Percentiles rank a stretch among this genome's conserved stretches.
phyloP scores from a whole-genome alignment of 164 flowering plant species.

The Stephania cephalantha region DNA sequence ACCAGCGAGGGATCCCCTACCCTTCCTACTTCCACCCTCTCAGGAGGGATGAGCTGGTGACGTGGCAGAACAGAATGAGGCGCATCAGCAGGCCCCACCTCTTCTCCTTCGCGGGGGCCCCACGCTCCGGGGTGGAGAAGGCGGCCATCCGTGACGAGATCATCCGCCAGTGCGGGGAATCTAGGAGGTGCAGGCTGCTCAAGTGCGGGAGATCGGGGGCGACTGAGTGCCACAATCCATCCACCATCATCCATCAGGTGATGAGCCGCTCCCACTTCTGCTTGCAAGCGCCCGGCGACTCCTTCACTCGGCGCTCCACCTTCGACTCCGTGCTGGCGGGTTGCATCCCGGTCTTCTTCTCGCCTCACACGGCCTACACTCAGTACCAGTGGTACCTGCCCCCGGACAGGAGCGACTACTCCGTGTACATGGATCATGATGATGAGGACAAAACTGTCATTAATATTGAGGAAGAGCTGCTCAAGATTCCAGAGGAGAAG shows the following conservation, averaged over 20 bases:
- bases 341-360: slow-evolving; percentile 66
- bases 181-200: slow-evolving; percentile 33
- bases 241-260: slow-evolving; percentile 23
- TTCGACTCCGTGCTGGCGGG: slow-evolving; percentile 59
- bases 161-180: slow-evolving; percentile 40
- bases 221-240: slow-evolving; percentile 38
- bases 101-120: slow-evolving; percentile 50
- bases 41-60: slow-evolving; percentile 24
- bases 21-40: slow-evolving; percentile 60
- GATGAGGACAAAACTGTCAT: neutral
- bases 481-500: slow-evolving; percentile 22
- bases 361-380: slow-evolving; percentile 51
- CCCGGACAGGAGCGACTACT: slow-evolving; percentile 26
- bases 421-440: slow-evolving; percentile 37
- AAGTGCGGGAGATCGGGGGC: slow-evolving; percentile 24
- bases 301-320: slow-evolving; percentile 57
- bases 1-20: slow-evolving; percentile 60
- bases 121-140: slow-evolving; percentile 40
- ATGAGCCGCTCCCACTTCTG: slow-evolving; percentile 45
- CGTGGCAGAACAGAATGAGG: slow-evolving; percentile 36
- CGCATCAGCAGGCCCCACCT: slow-evolving; percentile 26
- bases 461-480: slow-evolving; percentile 29
- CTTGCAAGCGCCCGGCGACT: slow-evolving; percentile 65
- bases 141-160: slow-evolving; percentile 46
- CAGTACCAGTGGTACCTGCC: slow-evolving; percentile 62